A percentile compares a stretch with the other conserved stretches of the same genome.
phyloP scores from a whole-genome alignment of 1,284 basidiomycete genomes.

The Apiotrichum gamsii region DNA sequence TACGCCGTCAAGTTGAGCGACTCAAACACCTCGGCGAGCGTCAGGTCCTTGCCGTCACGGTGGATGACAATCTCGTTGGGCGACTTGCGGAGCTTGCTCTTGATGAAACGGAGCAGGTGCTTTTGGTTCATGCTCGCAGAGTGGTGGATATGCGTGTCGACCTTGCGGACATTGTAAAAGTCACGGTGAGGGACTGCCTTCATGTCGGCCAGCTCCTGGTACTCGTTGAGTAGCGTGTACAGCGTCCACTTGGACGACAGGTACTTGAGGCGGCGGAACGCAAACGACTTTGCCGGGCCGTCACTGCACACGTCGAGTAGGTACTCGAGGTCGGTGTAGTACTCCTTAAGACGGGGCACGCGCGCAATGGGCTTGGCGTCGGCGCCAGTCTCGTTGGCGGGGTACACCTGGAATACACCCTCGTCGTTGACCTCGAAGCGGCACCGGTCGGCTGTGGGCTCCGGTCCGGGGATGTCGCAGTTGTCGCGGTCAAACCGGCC shows the following conservation, averaged over 20 bases:
- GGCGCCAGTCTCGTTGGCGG: neutral
- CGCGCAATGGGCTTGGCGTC: constrained; percentile 57
- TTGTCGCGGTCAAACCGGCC: constrained; percentile 53
- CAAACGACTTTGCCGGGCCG: constrained; percentile 93
- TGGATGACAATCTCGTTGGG: constrained; percentile 84
- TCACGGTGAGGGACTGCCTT: constrained; percentile 70
- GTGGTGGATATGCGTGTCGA: constrained; percentile 98
- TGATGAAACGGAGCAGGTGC: constrained; percentile 98
- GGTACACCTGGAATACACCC: constrained; percentile 80
- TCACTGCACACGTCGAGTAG: constrained; percentile 78
- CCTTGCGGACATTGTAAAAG: constrained; percentile 97
- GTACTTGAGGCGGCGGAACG: constrained; percentile 87
- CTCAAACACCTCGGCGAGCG: constrained; percentile 88
- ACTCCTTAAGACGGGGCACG: constrained; percentile 83
- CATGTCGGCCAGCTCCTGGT: constrained; percentile 92
- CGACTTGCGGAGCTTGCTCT: constrained; percentile 66
- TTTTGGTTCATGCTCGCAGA: constrained; percentile 99
- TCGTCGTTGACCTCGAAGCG: constrained; percentile 70
- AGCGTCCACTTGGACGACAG: constrained; percentile 93
- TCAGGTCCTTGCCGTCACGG: constrained; percentile 84
- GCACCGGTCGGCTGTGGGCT: constrained; percentile 45
- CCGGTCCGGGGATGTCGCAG: constrained; percentile 62
- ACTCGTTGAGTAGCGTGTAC: constrained; percentile 88
- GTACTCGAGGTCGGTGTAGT: constrained; percentile 94
- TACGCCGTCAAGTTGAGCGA: constrained; percentile 93